Base-by-base conservation (phyloP, 176 grass and related monocot species). In the Oropetium thomaeum region DNA sequence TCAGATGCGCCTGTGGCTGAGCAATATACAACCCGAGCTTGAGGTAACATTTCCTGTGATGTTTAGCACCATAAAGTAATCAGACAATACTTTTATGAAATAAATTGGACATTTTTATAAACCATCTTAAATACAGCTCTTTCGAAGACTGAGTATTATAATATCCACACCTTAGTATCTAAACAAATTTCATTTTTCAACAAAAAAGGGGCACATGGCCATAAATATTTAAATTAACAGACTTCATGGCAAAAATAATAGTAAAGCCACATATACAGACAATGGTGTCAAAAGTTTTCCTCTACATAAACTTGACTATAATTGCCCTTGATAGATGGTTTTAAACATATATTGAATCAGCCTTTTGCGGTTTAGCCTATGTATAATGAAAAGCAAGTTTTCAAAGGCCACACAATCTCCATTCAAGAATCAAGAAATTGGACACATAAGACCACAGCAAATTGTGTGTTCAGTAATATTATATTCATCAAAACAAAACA, bases 1-100 rank as follows among this genome's bases (percentile, higher is more conserved):
- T 99, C 96, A 43, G 96, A 99, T 65, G 96, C 96, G 81, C 96
- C 91, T 82, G 96, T 99, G 79, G 96, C 96, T 40, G 96, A 99
- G 80, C 96, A 99, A 79, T 99, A 99, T 51, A 95, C 84, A 76
- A 99, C 86, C 60, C 96, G 86, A 71, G 96, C 91, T 64, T 95
- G 87, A 20, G 84, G 87, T 69, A 99, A 70, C 81, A 85, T 91
- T 76, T 88, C 89, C 92, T 96, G 86, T 69, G 31, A 87, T 69
- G 49, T 65, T 83, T 81, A 54, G 51, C 88, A 87, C 93, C 89
- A 26, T 54, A 22, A 54, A 15, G 4, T 10, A 55, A 26, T 55
- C 30, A 45, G 30, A 15, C 22, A 73, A 38, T n/a, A n/a, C n/a
- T n/a, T n/a, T n/a, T n/a, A n/a, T n/a, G n/a, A n/a, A n/a, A n/a